Percentiles rank a stretch among this genome's conserved stretches.
These are phyloP conservation scores for Calocera cornea DNA, from an alignment of 768 basidiomycete species.

Conservation along the genomic window DNA sequence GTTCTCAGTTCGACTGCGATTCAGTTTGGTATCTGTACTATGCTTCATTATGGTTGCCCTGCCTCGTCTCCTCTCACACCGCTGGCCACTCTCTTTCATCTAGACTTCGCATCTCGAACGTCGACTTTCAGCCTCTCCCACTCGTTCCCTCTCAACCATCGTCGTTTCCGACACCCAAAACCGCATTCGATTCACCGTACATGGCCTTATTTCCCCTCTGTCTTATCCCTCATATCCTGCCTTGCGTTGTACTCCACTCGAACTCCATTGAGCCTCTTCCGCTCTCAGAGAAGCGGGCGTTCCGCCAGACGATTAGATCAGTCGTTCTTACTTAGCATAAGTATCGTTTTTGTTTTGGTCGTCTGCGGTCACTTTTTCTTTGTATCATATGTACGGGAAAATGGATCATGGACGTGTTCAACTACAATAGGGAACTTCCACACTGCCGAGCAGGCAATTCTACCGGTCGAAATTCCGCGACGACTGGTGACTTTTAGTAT, in stretches of 20 bases:
- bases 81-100: not conserved
- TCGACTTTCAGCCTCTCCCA: not conserved
- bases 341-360: not conserved
- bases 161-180: not conserved
- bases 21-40: not conserved
- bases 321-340: not conserved
- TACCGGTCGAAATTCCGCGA: too few relatives aligned
- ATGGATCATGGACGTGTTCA: slow-evolving; percentile 3
- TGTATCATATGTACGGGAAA: slow-evolving; percentile 3
- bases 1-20: not conserved
- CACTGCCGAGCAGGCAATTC: too few relatives aligned
- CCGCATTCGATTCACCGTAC: slow-evolving; percentile 4
- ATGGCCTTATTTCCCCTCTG: not conserved
- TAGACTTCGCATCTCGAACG: not conserved
- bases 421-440: not conserved
- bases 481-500: too few relatives aligned
- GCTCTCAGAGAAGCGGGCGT: not conserved
- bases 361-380: slow-evolving; percentile 3
- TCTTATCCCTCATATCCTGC: not conserved
- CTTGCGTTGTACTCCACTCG: slow-evolving; percentile 1
- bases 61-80: not conserved
- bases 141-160: not conserved
- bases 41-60: not conserved
- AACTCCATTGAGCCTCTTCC: not conserved
- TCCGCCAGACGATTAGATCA: not conserved